phyloP scores from a whole-genome alignment of 768 basidiomycete species.

The Galerina marginata region DNA sequence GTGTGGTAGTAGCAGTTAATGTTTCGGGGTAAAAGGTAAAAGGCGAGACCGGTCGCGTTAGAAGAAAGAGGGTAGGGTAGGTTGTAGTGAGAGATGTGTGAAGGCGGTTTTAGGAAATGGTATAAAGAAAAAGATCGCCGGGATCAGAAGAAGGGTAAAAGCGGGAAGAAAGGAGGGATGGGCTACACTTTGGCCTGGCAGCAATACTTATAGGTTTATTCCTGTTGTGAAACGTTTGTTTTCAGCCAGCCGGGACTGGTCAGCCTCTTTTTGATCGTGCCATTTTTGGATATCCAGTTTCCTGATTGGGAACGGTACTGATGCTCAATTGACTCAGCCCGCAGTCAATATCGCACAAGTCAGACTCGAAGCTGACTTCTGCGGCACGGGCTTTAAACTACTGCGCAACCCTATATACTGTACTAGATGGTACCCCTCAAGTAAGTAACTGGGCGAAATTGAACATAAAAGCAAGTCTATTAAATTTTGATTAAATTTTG shows the following conservation, averaged over 20 bases:
- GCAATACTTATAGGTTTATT: conserved; percentile 27
- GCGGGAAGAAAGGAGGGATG: conserved; percentile 40
- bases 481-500: too few relatives aligned
- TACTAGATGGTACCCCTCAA: too few relatives aligned
- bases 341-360: too few relatives aligned
- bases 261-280: background rate
- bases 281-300: background rate
- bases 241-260: background rate
- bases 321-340: too few relatives aligned
- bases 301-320: too few relatives aligned
- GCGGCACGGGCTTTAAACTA: too few relatives aligned
- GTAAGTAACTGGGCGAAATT: too few relatives aligned
- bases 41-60: conserved; percentile 32
- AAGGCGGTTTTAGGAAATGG: conserved; percentile 18
- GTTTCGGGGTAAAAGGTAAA: conserved; percentile 19
- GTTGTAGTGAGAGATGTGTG: conserved; percentile 15
- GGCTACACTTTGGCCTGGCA: conserved; percentile 7
- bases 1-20: conserved; percentile 16
- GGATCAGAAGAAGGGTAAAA: conserved; percentile 51
- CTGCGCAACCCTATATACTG: too few relatives aligned
- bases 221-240: conserved; percentile 1
- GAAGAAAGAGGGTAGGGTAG: conserved; percentile 26
- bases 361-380: too few relatives aligned
- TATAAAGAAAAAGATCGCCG: conserved; percentile 50
- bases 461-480: too few relatives aligned